Conservation (phyloP, 768 basidiomycete genomes). For the Wakefieldia striispora region DNA sequence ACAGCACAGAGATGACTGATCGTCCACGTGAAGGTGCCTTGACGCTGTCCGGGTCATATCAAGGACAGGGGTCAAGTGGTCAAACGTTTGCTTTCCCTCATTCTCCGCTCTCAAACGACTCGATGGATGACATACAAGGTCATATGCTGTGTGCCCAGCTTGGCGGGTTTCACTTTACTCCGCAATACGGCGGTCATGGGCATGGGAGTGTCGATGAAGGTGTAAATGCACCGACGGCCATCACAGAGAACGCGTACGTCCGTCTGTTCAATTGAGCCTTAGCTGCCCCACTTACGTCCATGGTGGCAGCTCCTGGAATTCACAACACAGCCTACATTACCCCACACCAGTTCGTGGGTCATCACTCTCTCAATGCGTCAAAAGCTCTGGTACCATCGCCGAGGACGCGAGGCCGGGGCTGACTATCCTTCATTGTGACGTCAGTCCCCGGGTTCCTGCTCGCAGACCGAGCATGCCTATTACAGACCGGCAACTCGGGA, state of each 20-base stretch:
- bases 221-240: slow-evolving; percentile 25
- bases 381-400: slow-evolving; percentile 14
- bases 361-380: slow-evolving; percentile 17
- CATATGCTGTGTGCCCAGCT: slow-evolving; percentile 22
- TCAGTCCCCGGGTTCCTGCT: slow-evolving; percentile 13
- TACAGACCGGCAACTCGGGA: slow-evolving; percentile 10
- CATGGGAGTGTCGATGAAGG: slow-evolving; percentile 18
- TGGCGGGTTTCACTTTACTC: slow-evolving; percentile 26
- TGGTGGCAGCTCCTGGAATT: slow-evolving; percentile 24
- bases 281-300: slow-evolving; percentile 22
- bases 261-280: slow-evolving; percentile 6
- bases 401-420: slow-evolving; percentile 25
- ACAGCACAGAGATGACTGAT: slow-evolving; percentile 19
- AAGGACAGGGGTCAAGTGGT: slow-evolving; percentile 15
- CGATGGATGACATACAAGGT: slow-evolving; percentile 25
- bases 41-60: slow-evolving; percentile 20
- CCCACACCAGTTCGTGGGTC: slow-evolving; percentile 22
- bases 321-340: slow-evolving; percentile 25
- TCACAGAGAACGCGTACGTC: slow-evolving; percentile 27
- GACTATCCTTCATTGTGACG: slow-evolving; percentile 19
- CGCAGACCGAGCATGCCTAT: slow-evolving; percentile 17
- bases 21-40: slow-evolving; percentile 21
- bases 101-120: slow-evolving; percentile 9
- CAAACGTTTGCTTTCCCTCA: slow-evolving; percentile 9
- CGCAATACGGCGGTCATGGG: slow-evolving; percentile 12